phyloP scores from a whole-genome alignment of 179 eudicot genomes.

The Spergularia azorica region DNA sequence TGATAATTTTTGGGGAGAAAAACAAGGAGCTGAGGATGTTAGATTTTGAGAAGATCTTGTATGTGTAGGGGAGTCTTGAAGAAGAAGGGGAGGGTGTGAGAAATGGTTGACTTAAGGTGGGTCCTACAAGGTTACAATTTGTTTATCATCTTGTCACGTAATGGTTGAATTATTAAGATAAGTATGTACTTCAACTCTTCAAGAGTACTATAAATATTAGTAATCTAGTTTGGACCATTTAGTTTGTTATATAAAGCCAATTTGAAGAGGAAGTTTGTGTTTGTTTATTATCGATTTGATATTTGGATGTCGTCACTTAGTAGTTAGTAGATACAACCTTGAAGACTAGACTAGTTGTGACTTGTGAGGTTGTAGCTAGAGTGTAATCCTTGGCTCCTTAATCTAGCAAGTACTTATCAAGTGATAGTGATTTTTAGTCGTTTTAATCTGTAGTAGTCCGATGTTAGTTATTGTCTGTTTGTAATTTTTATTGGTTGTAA shows the following conservation, averaged over 20 bases:
- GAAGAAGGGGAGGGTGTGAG: neutral
- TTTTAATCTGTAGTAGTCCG: too few species aligned
- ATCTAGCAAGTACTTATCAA: too few species aligned
- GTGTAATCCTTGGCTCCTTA: too few species aligned
- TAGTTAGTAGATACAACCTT: neutral
- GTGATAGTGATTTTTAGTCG: too few species aligned
- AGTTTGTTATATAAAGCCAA: neutral
- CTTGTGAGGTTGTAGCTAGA: neutral
- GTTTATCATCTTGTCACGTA: conserved; percentile 13
- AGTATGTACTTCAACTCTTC: neutral
- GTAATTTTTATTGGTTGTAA: too few species aligned
- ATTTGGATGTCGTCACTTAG: neutral
- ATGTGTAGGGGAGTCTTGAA: neutral
- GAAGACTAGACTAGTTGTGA: too few species aligned
- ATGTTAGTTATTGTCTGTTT: too few species aligned
- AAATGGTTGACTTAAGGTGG: conserved; percentile 22
- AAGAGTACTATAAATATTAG: neutral
- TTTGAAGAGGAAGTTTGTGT: neutral
- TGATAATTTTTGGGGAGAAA: neutral
- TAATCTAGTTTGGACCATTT: neutral
- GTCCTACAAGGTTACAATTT: conserved; percentile 1
- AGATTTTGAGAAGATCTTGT: neutral
- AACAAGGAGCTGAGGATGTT: neutral
- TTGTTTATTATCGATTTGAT: neutral
- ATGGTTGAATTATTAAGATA: neutral